Base-by-base conservation (phyloP, 169 alveolate species). In the Cyclospora cayetanensis region DNA sequence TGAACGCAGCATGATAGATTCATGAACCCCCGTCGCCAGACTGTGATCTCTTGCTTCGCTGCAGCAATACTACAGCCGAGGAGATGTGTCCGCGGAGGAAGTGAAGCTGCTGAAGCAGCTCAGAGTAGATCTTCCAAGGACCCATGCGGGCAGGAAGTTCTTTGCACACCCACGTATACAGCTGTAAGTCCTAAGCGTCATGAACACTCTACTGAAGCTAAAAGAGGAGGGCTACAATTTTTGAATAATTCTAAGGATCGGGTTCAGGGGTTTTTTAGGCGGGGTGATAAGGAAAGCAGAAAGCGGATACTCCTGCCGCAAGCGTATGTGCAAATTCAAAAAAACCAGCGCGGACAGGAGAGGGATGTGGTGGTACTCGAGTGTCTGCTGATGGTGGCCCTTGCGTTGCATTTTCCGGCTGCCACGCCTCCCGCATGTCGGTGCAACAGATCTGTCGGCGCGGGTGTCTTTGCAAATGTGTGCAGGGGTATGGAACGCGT, bases 401-500 rank as follows among this genome's bases (percentile, higher is more conserved):
- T n/a, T n/a, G n/a, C n/a, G n/a, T n/a, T n/a, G n/a, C n/a, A n/a
- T n/a, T n/a, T n/a, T n/a, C n/a, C 60, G 9, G 60, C 60, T 9
- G 60, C 60, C 18, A 18, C 60, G 25, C 18, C 60, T 50, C 60
- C 60, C 60, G 60, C 18, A 18, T 18, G 9, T 9, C 60, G 60
- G 25, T 9, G 60, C 60, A 11, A 18, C 60, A 11, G 60, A 50
- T 18, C 60, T 50, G 60, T 18, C 18, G 60, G 60, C 60, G 60
- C 25, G 9, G 60, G 25, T 50, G 60, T 18, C 18, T 9, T 18
- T 50, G 60, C 60, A 11, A 18, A 50, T 11, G 76, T 22, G 50
- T 29, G 63, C 82, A 84, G 91, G 63, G 68, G 83, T 50, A 96
- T 97, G 96, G 98, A 96, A 91, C 94, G 99, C 66, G 96, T 97